These are phyloP conservation scores for Litchi chinensis DNA, from an alignment of 345 rosid species.

Conservation along the genomic window DNA sequence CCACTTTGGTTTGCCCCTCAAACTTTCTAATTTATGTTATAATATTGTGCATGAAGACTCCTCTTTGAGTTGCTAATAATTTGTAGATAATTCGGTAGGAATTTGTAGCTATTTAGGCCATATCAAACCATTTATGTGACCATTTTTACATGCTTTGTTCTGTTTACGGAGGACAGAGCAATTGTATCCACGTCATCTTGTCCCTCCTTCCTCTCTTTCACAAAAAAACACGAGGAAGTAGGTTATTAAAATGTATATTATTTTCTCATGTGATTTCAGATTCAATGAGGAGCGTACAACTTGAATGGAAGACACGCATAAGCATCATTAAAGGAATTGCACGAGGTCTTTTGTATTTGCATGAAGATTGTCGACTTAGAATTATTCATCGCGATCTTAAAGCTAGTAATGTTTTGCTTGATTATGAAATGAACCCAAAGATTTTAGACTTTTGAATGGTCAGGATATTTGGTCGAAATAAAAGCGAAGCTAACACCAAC, in stretches of 20 bases:
- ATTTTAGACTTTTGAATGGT: conserved; percentile 39
- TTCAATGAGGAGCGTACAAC: not conserved
- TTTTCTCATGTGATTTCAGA: not conserved
- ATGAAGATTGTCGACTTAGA: conserved; percentile 40
- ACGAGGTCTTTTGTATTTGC: conserved; percentile 39
- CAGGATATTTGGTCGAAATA: conserved; percentile 31
- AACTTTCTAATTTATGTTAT: not conserved
- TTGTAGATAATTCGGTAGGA: too few relatives aligned
- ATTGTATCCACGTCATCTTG: fast-evolving
- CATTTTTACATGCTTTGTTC: too few relatives aligned
- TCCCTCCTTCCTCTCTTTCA: too few relatives aligned
- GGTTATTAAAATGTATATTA: too few relatives aligned
- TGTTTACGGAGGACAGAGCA: too few relatives aligned
- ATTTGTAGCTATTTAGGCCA: too few relatives aligned
- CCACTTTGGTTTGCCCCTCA: conserved; percentile 19
- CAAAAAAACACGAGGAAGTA: too few relatives aligned
- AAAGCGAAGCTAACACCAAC: conserved; percentile 14
- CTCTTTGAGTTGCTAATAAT: too few relatives aligned
- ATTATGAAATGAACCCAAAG: conserved; percentile 23
- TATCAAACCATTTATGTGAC: too few relatives aligned
- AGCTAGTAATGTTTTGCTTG: conserved; percentile 23
- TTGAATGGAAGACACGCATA: conserved; percentile 26
- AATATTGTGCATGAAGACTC: too few relatives aligned
- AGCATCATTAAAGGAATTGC: conserved; percentile 37
- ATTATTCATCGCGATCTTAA: conserved; percentile 35